Base-by-base conservation (phyloP, 495 filamentous ascomycete species). In the Penicillium bovifimosum region DNA sequence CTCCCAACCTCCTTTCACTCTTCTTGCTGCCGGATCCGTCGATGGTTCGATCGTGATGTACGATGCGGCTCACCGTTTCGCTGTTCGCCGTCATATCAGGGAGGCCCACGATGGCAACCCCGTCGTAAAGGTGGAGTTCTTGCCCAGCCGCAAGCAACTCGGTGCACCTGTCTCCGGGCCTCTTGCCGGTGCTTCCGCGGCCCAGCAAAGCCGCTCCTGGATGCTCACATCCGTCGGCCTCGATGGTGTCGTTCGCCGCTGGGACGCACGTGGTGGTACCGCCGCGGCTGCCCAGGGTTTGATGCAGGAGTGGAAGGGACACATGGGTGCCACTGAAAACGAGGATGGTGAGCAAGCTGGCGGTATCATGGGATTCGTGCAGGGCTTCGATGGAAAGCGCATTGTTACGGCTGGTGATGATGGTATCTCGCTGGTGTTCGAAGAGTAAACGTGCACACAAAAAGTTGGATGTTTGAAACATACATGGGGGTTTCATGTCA, bases 341-440 rank as follows among this genome's bases (percentile, higher is more conserved):
- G 64, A 68, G 5, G 71, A 74, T n/a, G 74, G 71, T 13, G 74
- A 75, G 54, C 74, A 75, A 41, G 67, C 72, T n/a, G 90, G 90
- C 29, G 91, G 91, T 46, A 87, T 96, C 29, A 72, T 96, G 66
- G 91, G 85, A 0, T 96, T 96, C 66, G 88, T 93, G 43, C 87
- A 95, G 70, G 83, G 81, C 31, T 82, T 83, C 2, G 83, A 86
- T 50, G 68, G 73, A 20, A 72, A 74, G 61, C 77, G 82, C 54
- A 76, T 96, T 24, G 82, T 92, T 10, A 96, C 91, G 14, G 91
- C 89, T 3, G 91, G 91, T 24, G 91, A 96, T 75, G 91, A 96
- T 70, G 82, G 81, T 10, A 72, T 91, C 41, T 71, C 78, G 32
- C 67, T 90, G 60, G 79, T 90, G 6, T 90, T 90, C 62, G 84